A percentile compares a stretch with the other conserved stretches of the same genome.
These are phyloP conservation scores for Dryadomyces quercus-mongolicae DNA, from an alignment of 2,329 filamentous ascomycete genomes.

Conservation along the genomic window DNA sequence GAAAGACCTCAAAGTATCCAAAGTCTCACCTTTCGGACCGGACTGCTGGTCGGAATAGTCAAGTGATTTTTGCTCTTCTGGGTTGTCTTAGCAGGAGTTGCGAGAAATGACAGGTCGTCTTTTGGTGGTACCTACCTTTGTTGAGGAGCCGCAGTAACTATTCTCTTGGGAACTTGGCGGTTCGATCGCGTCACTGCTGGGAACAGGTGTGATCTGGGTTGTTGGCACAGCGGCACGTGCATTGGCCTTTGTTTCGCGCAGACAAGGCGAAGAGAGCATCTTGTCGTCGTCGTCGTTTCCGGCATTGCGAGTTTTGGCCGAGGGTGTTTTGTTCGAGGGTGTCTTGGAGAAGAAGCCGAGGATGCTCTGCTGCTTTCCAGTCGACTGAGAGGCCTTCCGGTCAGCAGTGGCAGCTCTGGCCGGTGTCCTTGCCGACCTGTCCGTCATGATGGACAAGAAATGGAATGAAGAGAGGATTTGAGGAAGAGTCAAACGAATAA, in stretches of 20 bases:
- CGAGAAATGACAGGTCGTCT: conserved; percentile 32
- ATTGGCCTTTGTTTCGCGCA: conserved; percentile 36
- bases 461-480: not conserved
- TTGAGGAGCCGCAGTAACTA: conserved; percentile 29
- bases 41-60: conserved; percentile 49
- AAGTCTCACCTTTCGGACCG: conserved; percentile 59
- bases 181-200: conserved; percentile 66
- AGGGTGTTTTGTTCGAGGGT: conserved; percentile 20
- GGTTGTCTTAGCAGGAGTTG: conserved; percentile 29
- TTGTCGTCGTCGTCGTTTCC: conserved; percentile 12
- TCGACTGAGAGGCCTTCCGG: conserved; percentile 32
- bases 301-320: conserved; percentile 14
- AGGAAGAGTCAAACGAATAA: not conserved
- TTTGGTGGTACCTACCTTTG: conserved; percentile 39
- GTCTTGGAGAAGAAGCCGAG: conserved; percentile 67
- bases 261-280: conserved; percentile 20
- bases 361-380: conserved; percentile 56
- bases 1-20: not conserved
- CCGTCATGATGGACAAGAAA: not conserved
- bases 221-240: conserved; percentile 25
- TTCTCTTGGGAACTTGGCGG: conserved; percentile 59
- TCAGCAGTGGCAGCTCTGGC: conserved; percentile 20
- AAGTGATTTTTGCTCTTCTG: conserved; percentile 29
- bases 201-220: conserved; percentile 53
- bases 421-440: conserved; percentile 18